Evolutionary conservation across 768 basidiomycete species (phyloP).

Genomic region (Suillus alpinus): DNA sequence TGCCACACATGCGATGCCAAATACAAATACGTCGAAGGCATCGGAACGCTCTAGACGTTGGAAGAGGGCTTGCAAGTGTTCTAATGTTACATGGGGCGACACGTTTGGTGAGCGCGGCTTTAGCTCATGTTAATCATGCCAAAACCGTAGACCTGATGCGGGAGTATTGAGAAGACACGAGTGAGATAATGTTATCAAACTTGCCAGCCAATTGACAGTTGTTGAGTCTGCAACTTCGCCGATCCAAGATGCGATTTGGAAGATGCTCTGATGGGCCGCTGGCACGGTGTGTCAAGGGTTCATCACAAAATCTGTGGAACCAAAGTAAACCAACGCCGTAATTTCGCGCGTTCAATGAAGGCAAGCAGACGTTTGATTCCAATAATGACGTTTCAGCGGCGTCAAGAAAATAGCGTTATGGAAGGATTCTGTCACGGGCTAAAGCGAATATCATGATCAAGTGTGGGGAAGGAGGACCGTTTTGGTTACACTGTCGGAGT

Average conservation of each 20-base stretch:
- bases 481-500: too few species aligned
- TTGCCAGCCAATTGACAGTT: neutral
- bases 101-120: neutral
- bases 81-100: neutral
- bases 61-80: neutral
- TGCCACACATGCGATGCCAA: neutral
- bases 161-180: neutral
- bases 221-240: neutral
- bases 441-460: too few species aligned
- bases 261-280: neutral
- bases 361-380: neutral
- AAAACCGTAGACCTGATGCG: neutral
- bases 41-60: neutral
- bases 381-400: neutral
- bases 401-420: too few species aligned
- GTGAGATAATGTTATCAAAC: neutral
- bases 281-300: neutral
- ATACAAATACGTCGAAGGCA: neutral
- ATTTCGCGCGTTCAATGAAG: neutral
- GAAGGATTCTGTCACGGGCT: too few species aligned
- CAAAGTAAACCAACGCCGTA: neutral
- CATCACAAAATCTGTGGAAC: neutral
- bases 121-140: neutral
- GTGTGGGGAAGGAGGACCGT: too few species aligned
- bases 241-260: neutral